Evolutionary conservation across 2,329 filamentous ascomycete species (phyloP).

Genomic region (Venturia effusa): DNA sequence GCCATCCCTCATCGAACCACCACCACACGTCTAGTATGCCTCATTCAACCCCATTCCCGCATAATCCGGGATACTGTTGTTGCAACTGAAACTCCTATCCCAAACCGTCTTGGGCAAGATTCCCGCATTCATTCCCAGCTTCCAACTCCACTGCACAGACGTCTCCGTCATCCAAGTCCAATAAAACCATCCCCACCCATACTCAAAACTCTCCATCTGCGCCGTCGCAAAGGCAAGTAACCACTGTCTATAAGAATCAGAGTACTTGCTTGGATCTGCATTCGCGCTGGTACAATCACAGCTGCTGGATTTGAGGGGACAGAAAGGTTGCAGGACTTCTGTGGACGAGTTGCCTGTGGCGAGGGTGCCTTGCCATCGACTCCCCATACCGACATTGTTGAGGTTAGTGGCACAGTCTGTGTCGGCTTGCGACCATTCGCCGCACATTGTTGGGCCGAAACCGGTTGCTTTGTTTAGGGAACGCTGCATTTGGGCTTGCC

Average conservation of each 20-base stretch:
- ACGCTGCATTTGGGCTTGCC: constrained; percentile 66
- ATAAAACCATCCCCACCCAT: constrained; percentile 96
- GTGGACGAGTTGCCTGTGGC: constrained; percentile 52
- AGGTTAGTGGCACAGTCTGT: constrained; percentile 83
- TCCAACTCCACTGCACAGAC: constrained; percentile 85
- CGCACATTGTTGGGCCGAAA: constrained; percentile 88
- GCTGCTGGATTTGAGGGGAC: constrained; percentile 51
- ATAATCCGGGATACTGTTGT: constrained; percentile 29
- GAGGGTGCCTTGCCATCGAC: constrained; percentile 84
- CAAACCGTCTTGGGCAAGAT: constrained; percentile 55
- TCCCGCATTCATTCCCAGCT: constrained; percentile 63
- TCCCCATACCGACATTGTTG: constrained; percentile 82
- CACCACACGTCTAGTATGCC: constrained; percentile 25
- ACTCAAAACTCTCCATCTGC: constrained; percentile 91
- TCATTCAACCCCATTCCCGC: constrained; percentile 30
- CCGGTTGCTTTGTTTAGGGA: constrained; percentile 65
- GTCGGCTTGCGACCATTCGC: constrained; percentile 96
- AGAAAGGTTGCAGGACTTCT: constrained; percentile 58
- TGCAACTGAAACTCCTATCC: constrained; percentile 32
- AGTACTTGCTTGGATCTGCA: constrained; percentile 57
- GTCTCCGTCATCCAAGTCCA: constrained; percentile 96
- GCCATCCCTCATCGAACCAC: not conserved
- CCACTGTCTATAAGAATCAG: constrained; percentile 68
- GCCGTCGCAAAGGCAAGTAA: constrained; percentile 85
- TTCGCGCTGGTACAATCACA: constrained; percentile 74